A percentile compares a stretch with the other conserved stretches of the same genome.
Evolutionary conservation across 23 red algal genomes (phyloP).

Genomic region (Chondrus crispus): DNA sequence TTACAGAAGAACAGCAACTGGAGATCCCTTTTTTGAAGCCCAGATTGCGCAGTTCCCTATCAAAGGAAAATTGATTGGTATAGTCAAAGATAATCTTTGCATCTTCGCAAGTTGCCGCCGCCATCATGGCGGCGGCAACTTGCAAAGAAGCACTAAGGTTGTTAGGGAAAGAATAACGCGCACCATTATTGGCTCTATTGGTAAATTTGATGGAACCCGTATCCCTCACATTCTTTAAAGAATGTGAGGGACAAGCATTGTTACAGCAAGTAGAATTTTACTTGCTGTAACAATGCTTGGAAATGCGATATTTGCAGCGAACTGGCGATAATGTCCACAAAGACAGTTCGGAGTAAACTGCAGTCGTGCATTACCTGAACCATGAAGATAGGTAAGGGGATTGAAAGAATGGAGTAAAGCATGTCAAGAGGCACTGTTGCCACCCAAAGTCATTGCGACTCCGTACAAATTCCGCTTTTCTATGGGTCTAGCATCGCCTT

Average conservation of each 20-base stretch:
- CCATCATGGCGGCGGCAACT: background rate
- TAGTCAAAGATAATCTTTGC: background rate
- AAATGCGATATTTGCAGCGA: background rate
- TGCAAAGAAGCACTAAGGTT: background rate
- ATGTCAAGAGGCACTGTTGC: background rate
- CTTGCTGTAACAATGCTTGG: background rate
- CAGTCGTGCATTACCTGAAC: conserved; percentile 7
- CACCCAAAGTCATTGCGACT: background rate
- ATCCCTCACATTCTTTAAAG: background rate
- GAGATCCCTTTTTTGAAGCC: background rate
- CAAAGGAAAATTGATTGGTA: background rate
- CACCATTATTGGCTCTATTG: background rate
- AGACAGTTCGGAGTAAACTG: background rate
- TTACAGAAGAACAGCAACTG: background rate
- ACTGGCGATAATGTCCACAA: background rate
- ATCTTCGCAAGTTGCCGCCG: no score
- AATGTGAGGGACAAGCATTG: background rate
- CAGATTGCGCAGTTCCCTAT: background rate
- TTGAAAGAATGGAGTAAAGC: background rate
- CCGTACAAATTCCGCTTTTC: background rate
- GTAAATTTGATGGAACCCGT: background rate
- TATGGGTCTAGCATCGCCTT: background rate
- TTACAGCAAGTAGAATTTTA: no score
- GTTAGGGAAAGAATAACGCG: background rate
- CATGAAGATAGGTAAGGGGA: background rate